Evolutionary conservation across 345 rosid species (phyloP).

Genomic region (Pistacia integerrima): DNA sequence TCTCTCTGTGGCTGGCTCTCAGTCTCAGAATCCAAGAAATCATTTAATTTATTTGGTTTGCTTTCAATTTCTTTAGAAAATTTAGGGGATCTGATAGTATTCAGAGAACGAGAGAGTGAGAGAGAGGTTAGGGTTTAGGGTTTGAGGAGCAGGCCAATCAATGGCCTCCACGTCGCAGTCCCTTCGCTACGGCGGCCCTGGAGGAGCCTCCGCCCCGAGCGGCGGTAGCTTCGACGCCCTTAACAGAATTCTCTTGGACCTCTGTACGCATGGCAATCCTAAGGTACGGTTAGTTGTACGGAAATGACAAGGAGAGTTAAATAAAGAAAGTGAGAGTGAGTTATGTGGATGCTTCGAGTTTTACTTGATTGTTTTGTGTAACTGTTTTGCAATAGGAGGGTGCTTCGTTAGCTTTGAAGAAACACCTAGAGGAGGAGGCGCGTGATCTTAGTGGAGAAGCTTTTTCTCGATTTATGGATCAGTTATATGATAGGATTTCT

Average conservation of each 20-base stretch:
- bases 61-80: background rate
- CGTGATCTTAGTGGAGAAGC: conserved; percentile 91
- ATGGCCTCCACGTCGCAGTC: conserved; percentile 68
- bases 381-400: conserved; percentile 60
- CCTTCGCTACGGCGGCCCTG: conserved; percentile 53
- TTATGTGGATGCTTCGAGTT: background rate
- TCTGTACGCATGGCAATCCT: conserved; percentile 74
- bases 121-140: conserved; percentile 42
- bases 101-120: background rate
- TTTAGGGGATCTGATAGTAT: background rate
- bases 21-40: background rate
- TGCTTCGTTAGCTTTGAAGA: conserved; percentile 76
- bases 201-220: conserved; percentile 42
- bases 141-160: conserved; percentile 27
- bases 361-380: background rate
- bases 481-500: conserved; percentile 72
- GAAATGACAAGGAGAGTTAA: background rate
- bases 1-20: background rate
- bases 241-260: conserved; percentile 81
- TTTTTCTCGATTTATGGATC: conserved; percentile 88
- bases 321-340: background rate
- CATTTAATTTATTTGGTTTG: background rate
- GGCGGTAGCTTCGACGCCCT: conserved; percentile 78
- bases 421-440: conserved; percentile 81
- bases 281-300: conserved; percentile 44